Evolutionary conservation across 2,329 filamentous ascomycete species (phyloP).

Genomic region (Dryadomyces sulphureus): DNA sequence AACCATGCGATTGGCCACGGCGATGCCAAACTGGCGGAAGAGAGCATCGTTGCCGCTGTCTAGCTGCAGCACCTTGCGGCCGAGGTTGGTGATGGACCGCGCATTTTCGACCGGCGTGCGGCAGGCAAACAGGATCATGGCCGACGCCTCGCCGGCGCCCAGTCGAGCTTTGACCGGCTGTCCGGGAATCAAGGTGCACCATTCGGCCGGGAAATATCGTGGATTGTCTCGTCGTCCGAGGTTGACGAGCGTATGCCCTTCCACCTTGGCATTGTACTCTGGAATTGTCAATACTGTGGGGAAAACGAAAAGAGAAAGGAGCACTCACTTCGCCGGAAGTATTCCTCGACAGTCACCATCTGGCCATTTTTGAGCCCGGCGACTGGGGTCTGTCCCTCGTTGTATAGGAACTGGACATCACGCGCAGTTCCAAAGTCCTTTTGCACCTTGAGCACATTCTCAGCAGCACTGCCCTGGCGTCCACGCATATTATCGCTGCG

Average conservation of each 20-base stretch:
- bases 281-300: neutral
- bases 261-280: neutral
- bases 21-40: slow-evolving; percentile 46
- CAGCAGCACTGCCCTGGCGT: neutral
- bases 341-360: slow-evolving; percentile 3
- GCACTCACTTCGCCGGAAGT: slow-evolving; percentile 8
- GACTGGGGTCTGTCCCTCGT: neutral
- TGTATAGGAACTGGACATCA: neutral
- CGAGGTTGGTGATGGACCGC: slow-evolving; percentile 44
- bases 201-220: slow-evolving; percentile 51
- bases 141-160: slow-evolving; percentile 41
- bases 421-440: slow-evolving; percentile 1
- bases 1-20: slow-evolving; percentile 45
- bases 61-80: slow-evolving; percentile 42
- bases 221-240: slow-evolving; percentile 42
- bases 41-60: slow-evolving; percentile 25
- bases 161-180: slow-evolving; percentile 50
- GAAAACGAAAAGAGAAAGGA: neutral
- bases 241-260: slow-evolving; percentile 45
- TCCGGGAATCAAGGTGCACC: slow-evolving; percentile 47
- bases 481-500: slow-evolving; percentile 2
- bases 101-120: slow-evolving; percentile 53
- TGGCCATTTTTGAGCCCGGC: neutral
- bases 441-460: neutral
- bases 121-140: slow-evolving; percentile 62